A percentile compares a stretch with the other conserved stretches of the same genome.
phyloP scores from a whole-genome alignment of 2,329 filamentous ascomycete genomes.

The Tolypocladium cylindrosporum region DNA sequence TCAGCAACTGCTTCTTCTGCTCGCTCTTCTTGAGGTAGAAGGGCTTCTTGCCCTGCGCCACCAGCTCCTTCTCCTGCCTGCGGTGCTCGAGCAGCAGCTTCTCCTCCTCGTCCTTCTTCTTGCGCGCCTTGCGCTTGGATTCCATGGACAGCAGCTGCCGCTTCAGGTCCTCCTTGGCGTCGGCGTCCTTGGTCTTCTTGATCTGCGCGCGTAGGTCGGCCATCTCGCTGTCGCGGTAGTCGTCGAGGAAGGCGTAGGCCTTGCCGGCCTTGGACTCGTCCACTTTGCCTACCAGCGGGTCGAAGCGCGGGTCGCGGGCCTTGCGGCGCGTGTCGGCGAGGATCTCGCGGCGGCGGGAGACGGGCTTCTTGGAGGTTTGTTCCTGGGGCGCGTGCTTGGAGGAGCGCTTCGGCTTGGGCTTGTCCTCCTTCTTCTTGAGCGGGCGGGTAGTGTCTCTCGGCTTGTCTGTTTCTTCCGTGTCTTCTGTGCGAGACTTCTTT shows the following conservation, averaged over 20 bases:
- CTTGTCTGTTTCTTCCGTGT: constrained; percentile 25
- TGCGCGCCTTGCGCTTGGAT: constrained; percentile 61
- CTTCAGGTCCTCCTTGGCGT: constrained; percentile 60
- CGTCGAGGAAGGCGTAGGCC: constrained; percentile 80
- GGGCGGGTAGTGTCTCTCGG: constrained; percentile 4
- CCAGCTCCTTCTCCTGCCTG: constrained; percentile 71
- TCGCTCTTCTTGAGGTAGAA: constrained; percentile 91
- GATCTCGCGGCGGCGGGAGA: constrained; percentile 70
- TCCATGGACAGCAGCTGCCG: constrained; percentile 68
- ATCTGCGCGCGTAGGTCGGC: constrained; percentile 59
- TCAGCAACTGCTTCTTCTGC: constrained; percentile 75
- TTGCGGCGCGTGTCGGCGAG: constrained; percentile 48
- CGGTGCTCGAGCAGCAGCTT: constrained; percentile 66
- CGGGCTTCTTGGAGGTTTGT: constrained; percentile 71
- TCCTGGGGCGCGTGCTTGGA: constrained; percentile 87
- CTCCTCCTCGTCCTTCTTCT: constrained; percentile 58
- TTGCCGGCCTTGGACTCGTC: constrained; percentile 52
- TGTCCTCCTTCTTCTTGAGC: neutral
- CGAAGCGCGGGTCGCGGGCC: constrained; percentile 80
- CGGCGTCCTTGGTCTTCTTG: constrained; percentile 52
- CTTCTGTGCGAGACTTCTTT: constrained; percentile 14
- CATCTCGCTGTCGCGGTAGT: constrained; percentile 80
- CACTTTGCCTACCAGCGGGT: constrained; percentile 43
- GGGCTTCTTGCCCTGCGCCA: constrained; percentile 81
- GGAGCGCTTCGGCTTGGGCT: constrained; percentile 25